phyloP scores from a whole-genome alignment of 1,284 basidiomycete species.

The Boletus sp. region DNA sequence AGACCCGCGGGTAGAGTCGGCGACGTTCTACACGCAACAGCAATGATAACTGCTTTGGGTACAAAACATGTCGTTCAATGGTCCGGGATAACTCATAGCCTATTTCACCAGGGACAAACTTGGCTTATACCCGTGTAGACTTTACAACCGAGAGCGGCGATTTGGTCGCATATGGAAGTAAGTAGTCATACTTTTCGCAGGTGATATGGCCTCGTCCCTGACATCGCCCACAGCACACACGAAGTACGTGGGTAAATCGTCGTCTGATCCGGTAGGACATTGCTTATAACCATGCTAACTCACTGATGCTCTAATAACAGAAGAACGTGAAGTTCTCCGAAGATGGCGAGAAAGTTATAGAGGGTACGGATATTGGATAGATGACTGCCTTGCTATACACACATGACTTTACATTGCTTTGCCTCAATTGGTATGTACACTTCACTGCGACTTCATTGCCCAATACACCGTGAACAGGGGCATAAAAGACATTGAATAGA shows the following conservation, averaged over 20 bases:
- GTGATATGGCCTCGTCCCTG: not conserved
- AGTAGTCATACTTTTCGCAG: conserved; percentile 31
- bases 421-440: too few relatives aligned
- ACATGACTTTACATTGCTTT: not conserved
- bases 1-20: conserved; percentile 69
- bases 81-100: not conserved
- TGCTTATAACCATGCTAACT: not conserved
- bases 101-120: conserved; percentile 63
- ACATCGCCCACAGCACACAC: conserved; percentile 66
- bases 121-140: conserved; percentile 82
- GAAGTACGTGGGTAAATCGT: conserved; percentile 84
- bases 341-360: conserved; percentile 72
- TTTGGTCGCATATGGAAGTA: conserved; percentile 84
- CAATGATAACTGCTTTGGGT: conserved; percentile 68
- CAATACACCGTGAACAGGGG: too few relatives aligned
- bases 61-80: not conserved
- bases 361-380: conserved; percentile 57
- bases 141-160: conserved; percentile 73
- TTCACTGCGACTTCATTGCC: too few relatives aligned
- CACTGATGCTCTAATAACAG: conserved; percentile 38
- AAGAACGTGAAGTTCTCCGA: conserved; percentile 83
- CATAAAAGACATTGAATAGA: not conserved
- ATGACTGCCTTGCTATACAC: not conserved
- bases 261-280: conserved; percentile 58
- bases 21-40: conserved; percentile 65